Conservation (phyloP, 169 alveolate species). For the Eimeria maxima region DNA sequence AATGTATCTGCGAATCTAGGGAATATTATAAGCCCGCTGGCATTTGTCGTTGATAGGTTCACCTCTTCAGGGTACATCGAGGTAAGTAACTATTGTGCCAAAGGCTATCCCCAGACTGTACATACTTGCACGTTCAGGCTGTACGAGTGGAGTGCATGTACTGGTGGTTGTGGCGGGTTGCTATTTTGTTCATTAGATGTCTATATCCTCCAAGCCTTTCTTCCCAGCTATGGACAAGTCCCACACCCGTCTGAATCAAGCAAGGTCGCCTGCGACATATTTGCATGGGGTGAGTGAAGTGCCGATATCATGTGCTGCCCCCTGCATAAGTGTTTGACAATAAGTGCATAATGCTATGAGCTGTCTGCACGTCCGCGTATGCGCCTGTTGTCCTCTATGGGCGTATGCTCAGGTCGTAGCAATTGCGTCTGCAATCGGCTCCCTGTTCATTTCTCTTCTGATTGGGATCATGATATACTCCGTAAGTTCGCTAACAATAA, state of each 20-base stretch:
- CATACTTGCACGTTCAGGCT: neutral
- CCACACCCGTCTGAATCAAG: constrained; percentile 54
- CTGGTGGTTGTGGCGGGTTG: neutral
- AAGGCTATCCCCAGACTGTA: neutral
- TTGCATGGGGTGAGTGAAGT: constrained; percentile 77
- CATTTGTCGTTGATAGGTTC: constrained; percentile 82
- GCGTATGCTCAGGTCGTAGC: constrained; percentile 14
- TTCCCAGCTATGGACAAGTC: constrained; percentile 83
- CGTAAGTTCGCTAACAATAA: constrained; percentile 18
- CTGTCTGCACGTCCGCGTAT: neutral
- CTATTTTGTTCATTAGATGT: constrained; percentile 49
- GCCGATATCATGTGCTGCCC: neutral
- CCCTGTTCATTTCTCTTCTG: constrained; percentile 74
- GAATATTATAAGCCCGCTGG: constrained; percentile 64
- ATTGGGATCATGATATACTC: constrained; percentile 67
- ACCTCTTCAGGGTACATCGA: constrained; percentile 82
- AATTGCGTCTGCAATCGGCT: constrained; percentile 69
- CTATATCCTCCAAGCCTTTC: constrained; percentile 81
- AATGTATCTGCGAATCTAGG: constrained; percentile 36
- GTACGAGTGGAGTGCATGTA: neutral
- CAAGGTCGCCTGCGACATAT: constrained; percentile 83
- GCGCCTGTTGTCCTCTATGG: neutral
- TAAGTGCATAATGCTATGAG: neutral
- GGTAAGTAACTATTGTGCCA: constrained; percentile 1
- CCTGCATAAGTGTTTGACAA: neutral